Percentiles rank a stretch among this genome's conserved stretches.
Conservation (phyloP, 345 rosid genomes). For the Arabis hirsuta region DNA sequence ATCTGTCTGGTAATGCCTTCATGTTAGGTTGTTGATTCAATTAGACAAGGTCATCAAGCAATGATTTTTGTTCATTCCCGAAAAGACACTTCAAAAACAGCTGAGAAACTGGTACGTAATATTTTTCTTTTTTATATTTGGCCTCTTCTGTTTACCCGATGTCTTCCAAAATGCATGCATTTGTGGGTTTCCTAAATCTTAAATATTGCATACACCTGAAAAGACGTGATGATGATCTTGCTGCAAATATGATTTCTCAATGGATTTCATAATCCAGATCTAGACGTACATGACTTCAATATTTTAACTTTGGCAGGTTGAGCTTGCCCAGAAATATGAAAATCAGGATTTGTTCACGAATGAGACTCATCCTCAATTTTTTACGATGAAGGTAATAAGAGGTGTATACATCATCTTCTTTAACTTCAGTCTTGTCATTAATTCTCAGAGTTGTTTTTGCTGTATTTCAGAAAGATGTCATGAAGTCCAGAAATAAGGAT, state of each 20-base stretch:
- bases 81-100: constrained; percentile 97
- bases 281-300: constrained; percentile 26
- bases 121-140: constrained; percentile 20
- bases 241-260: constrained; percentile 23
- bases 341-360: constrained; percentile 67
- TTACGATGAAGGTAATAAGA: constrained; percentile 62
- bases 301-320: constrained; percentile 60
- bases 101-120: constrained; percentile 73
- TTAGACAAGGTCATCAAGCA: constrained; percentile 92
- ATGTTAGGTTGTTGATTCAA: constrained; percentile 79
- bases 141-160: constrained; percentile 20
- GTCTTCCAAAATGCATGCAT: constrained; percentile 20
- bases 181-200: constrained; percentile 29
- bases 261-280: constrained; percentile 16
- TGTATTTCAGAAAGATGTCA: constrained; percentile 76
- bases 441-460: constrained; percentile 29
- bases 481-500: constrained; percentile 95
- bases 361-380: constrained; percentile 75
- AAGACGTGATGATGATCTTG: constrained; percentile 18
- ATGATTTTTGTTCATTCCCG: constrained; percentile 99
- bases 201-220: constrained; percentile 16
- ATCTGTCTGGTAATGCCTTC: constrained; percentile 29
- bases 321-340: constrained; percentile 70
- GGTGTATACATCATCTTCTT: constrained; percentile 19
- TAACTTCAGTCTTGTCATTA: constrained; percentile 17